These are phyloP conservation scores for Argentina anserina DNA, from an alignment of 306 rosid genomes.

Conservation along the genomic window DNA sequence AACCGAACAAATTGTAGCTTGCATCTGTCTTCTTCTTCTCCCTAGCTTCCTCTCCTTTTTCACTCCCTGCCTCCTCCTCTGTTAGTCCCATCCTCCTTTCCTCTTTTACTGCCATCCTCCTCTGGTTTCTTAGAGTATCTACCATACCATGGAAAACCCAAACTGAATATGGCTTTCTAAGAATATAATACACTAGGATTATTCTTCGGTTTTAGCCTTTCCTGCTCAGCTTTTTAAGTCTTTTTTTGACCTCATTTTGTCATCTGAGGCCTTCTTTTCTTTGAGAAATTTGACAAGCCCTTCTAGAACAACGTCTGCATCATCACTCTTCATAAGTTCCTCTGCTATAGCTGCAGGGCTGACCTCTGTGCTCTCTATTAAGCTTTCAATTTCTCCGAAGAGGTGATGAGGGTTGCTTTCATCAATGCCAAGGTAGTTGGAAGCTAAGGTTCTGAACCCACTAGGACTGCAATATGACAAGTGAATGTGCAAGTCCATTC, in stretches of 20 bases:
- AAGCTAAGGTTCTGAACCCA: slow-evolving; percentile 34
- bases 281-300: slow-evolving; percentile 31
- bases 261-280: background rate
- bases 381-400: slow-evolving; percentile 23
- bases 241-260: background rate
- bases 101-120: background rate
- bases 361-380: slow-evolving; percentile 22
- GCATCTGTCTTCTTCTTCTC: background rate
- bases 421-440: slow-evolving; percentile 35
- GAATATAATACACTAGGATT: background rate
- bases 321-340: slow-evolving; percentile 48
- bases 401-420: slow-evolving; percentile 19
- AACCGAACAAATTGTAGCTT: background rate
- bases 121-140: background rate
- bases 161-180: background rate
- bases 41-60: background rate
- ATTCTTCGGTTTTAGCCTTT: background rate
- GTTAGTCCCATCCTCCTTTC: background rate
- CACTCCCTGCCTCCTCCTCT: background rate
- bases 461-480: slow-evolving; percentile 33
- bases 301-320: slow-evolving; percentile 29
- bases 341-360: slow-evolving; percentile 56
- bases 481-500: slow-evolving; percentile 61
- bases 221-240: background rate
- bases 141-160: background rate